Base-by-base conservation (phyloP, 306 rosid species). In the Myrica gale region DNA sequence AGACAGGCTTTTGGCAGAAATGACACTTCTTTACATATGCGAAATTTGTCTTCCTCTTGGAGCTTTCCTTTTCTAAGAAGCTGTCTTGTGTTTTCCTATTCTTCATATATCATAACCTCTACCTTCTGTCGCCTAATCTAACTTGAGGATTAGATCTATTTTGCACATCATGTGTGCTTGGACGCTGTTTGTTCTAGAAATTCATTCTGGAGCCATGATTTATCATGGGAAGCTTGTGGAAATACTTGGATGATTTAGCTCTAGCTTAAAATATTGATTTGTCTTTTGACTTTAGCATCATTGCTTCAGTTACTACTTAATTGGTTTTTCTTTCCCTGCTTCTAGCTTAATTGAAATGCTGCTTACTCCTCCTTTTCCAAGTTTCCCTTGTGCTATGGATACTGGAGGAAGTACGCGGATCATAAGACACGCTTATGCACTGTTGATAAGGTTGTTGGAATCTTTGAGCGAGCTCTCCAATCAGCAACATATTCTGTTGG, bases 331-430 rank as follows among this genome's bases (percentile, higher is more conserved):
- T 72, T 67, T 37, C 37, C 37, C 69, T 69, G 66, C 80, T 52
- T 67, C 58, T 45, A 74, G 70, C 65, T 83, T 75, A 65, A 54
- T 76, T 47, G 60, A 69, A 68, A 42, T 47, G 39, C 70, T 55
- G 74, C 42, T 46, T 82, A 90, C 52, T 63, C 86, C 62, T 94
- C 91, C 85, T 83, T 94, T 85, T 89, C 91, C 1, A 73, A 89
- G 84, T 94, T 86, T 74, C 96, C 98, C 61, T 72, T 94, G 84
- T 94, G 98, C 88, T 83, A 88, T 74, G 94, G 97, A 74, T 94
- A 94, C 76, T 94, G 97, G 98, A 82, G 89, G 83, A 90, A 84
- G 78, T 94, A 90, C 68, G 96, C 89, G 55, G 82, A 81, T 42
- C 96, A 86, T 74, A 87, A 85, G 87, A 9, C 83, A 50, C 79